Conservation (phyloP, 345 rosid genomes). For the Linum lewisii region DNA sequence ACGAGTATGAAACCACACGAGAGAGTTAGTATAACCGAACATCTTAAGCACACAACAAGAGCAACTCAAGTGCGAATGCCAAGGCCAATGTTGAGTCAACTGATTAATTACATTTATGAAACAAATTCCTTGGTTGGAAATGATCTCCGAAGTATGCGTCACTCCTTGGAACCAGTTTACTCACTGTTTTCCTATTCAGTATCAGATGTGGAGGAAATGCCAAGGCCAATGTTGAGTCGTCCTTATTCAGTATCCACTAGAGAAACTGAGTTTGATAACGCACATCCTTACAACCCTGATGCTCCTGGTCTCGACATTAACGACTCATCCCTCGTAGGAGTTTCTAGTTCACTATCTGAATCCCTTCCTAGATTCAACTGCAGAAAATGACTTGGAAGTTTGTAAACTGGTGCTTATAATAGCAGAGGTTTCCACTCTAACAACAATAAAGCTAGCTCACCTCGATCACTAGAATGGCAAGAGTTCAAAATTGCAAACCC, state of each 20-base stretch:
- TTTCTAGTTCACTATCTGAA: constrained; percentile 12
- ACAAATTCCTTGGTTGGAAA: neutral
- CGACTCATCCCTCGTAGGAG: constrained; percentile 10
- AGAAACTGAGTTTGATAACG: neutral
- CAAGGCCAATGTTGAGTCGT: neutral
- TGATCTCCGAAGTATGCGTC: too few species aligned
- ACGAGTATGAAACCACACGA: too few species aligned
- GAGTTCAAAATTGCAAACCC: constrained; percentile 63
- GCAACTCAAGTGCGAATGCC: too few species aligned
- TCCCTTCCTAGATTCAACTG: constrained; percentile 21
- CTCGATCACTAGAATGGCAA: constrained; percentile 70
- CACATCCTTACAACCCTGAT: neutral
- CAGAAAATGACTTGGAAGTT: neutral
- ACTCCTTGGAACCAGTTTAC: neutral
- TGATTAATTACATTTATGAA: neutral
- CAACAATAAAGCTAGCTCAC: constrained; percentile 23
- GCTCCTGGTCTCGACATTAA: neutral
- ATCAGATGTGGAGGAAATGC: neutral
- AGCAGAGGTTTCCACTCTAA: too few species aligned
- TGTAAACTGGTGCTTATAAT: constrained; percentile 4
- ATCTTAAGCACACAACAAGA: too few species aligned
- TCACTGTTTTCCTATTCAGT: neutral
- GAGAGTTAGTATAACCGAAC: too few species aligned
- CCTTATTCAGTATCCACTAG: neutral
- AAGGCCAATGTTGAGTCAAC: too few species aligned